Conservation (phyloP, 495 filamentous ascomycete genomes). For the Trichocladium uniseriatum region DNA sequence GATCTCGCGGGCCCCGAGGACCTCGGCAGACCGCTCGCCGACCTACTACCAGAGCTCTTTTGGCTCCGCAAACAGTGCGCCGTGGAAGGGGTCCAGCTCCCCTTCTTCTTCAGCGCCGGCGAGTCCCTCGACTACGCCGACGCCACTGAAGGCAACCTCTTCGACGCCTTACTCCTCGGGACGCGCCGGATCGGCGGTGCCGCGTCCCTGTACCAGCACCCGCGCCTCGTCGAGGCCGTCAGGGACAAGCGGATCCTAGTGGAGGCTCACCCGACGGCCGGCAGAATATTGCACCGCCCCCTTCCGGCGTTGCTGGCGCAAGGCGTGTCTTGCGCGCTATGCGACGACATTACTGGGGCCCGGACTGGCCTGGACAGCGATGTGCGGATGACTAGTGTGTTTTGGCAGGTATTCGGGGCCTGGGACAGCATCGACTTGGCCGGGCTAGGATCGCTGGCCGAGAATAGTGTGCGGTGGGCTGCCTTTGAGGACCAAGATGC, state of each 20-base stretch:
- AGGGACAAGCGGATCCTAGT: slow-evolving; percentile 81
- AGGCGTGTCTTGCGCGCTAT: slow-evolving; percentile 66
- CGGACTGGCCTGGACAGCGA: slow-evolving; percentile 55
- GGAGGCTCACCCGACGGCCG: slow-evolving; percentile 77
- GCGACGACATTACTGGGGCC: slow-evolving; percentile 49
- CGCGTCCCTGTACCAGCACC: slow-evolving; percentile 83
- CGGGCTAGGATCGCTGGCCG: slow-evolving; percentile 73
- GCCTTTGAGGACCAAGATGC: slow-evolving; percentile 68
- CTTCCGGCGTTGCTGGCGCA: slow-evolving; percentile 76
- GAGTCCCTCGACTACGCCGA: slow-evolving; percentile 60
- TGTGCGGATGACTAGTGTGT: slow-evolving; percentile 72
- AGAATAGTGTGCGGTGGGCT: slow-evolving; percentile 88
- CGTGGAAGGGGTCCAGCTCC: slow-evolving; percentile 72
- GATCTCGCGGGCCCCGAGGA: slow-evolving; percentile 87
- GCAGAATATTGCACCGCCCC: slow-evolving; percentile 67
- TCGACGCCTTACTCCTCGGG: slow-evolving; percentile 80
- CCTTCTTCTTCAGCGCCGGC: slow-evolving; percentile 92
- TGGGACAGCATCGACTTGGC: slow-evolving; percentile 78
- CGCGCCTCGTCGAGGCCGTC: slow-evolving; percentile 74
- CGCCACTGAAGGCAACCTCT: slow-evolving; percentile 72
- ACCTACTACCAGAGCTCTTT: slow-evolving; percentile 74
- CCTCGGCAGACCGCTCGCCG: slow-evolving; percentile 59
- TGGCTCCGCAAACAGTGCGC: slow-evolving; percentile 85
- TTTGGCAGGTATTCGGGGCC: slow-evolving; percentile 83
- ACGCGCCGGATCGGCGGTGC: slow-evolving; percentile 84